These are phyloP conservation scores for Boletellus deceptivus DNA, from an alignment of 1,284 basidiomycete genomes.

Conservation along the genomic window DNA sequence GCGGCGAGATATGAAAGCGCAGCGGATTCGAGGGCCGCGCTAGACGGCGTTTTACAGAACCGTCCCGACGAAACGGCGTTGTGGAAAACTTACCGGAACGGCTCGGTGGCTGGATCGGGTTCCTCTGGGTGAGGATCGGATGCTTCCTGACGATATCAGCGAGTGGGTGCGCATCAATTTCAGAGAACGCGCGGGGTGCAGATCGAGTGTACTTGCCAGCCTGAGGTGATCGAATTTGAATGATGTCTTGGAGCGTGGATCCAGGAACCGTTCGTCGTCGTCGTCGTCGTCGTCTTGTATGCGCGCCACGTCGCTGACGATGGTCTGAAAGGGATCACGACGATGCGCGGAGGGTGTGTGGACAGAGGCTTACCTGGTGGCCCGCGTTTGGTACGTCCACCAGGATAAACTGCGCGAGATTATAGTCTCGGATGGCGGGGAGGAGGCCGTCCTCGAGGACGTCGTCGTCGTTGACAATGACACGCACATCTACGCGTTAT, in stretches of 20 bases:
- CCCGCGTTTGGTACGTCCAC: conserved; percentile 75
- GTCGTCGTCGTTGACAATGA: conserved; percentile 83
- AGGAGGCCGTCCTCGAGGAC: conserved; percentile 74
- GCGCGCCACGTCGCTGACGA: conserved; percentile 70
- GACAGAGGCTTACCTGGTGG: conserved; percentile 56
- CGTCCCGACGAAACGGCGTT: background rate
- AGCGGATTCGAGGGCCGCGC: conserved; percentile 66
- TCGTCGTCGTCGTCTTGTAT: conserved; percentile 42
- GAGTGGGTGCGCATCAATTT: background rate
- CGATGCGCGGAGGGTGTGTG: background rate
- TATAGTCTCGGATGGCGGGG: conserved; percentile 79
- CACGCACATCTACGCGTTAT: conserved; percentile 69
- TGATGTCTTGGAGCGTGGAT: conserved; percentile 72
- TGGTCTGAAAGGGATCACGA: conserved; percentile 47
- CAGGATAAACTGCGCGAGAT: conserved; percentile 75
- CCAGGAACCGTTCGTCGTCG: conserved; percentile 70
- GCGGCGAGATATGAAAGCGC: conserved; percentile 70
- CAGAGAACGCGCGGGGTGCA: background rate
- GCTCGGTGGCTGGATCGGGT: conserved; percentile 63
- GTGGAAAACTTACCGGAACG: conserved; percentile 60
- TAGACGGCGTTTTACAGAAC: conserved; percentile 29
- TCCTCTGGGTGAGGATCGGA: conserved; percentile 67
- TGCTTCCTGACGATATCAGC: conserved; percentile 56
- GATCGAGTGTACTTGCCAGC: conserved; percentile 47
- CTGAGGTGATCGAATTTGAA: conserved; percentile 83